Percentiles rank a stretch among this genome's conserved stretches.
These are phyloP conservation scores for Pseudopediastrum boryanum DNA, from an alignment of 139 green algal species.

Conservation along the genomic window DNA sequence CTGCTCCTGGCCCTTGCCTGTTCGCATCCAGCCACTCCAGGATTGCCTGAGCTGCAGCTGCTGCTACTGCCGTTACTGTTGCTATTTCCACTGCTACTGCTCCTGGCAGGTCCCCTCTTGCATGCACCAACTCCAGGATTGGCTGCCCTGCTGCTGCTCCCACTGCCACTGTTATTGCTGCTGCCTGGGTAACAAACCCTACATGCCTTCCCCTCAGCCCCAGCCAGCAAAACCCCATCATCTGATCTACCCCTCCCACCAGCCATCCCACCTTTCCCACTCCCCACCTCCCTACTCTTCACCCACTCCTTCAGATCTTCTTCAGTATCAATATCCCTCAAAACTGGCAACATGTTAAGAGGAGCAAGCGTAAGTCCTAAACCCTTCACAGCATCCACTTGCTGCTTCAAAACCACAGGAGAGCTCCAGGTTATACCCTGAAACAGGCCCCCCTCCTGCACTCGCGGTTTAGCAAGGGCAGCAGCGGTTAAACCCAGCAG, in stretches of 20 bases:
- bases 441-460: constrained; percentile 28
- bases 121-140: too few species aligned
- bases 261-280: too few species aligned
- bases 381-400: constrained; percentile 20
- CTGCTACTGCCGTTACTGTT: neutral
- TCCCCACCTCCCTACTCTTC: too few species aligned
- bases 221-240: too few species aligned
- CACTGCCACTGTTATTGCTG: neutral
- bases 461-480: constrained; percentile 24
- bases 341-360: constrained; percentile 34
- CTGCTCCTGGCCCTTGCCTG: neutral
- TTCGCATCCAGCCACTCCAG: neutral
- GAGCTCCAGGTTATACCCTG: constrained; percentile 66
- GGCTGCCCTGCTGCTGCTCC: too few species aligned
- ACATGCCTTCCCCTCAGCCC: too few species aligned
- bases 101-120: too few species aligned
- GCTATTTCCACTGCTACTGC: neutral
- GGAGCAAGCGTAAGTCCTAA: constrained; percentile 46
- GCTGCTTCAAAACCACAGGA: constrained; percentile 40
- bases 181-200: too few species aligned
- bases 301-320: constrained; percentile 53
- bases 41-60: constrained; percentile 6
- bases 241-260: too few species aligned
- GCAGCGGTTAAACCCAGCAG: constrained; percentile 55
- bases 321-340: constrained; percentile 62